Evolutionary conservation across 2,329 filamentous ascomycete species (phyloP), one percentile per base, ranked within the genome.

Genomic region (Clarireedia sp.): DNA sequence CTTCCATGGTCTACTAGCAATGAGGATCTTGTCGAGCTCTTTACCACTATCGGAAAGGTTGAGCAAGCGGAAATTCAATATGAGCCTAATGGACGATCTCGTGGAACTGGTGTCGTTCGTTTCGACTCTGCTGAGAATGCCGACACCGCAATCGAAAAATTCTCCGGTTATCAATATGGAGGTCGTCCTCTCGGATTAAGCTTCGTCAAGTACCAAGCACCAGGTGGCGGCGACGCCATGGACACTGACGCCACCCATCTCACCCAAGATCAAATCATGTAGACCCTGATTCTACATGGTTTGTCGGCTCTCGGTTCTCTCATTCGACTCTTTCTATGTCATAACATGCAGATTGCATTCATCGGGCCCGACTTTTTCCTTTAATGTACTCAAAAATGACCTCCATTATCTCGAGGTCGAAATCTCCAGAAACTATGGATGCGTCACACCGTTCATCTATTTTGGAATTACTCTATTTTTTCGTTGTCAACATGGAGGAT

Each of bases 231-330:
- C 19, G 75, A 74, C 60, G 80, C 77, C 64, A 96, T 96, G 90
- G 91, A 96, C 63, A 89, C 85, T 36, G 84, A 90, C 60, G 82
- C 88, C 61, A 82, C 78, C 50, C 87, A 86, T 59, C 74, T 95
- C 69, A 95, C 90, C n/a, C 94, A 97, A 73, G 92, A 97, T 69
- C 91, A 97, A 77, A 96, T 97, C 74, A 96, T 97, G 91, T 97
- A 75, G 59, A 59, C 45, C 38, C n/a, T 40, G 12, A 16, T n/a
- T 56, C 33, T 51, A 23, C 37, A 17, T 48, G n/a, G 8, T n/a
- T 48, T 21, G 5, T 21, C 4, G 17, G 12, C 26, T 9, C n/a
- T 37, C 16, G 46, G n/a, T 33, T 48, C 40, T 43, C 19, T 48
- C 19, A 26, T 9, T 33, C 33, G 26, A 17, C 43, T 44, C 37